These are phyloP conservation scores for Phyllosticta capitalensis DNA, from an alignment of 2,329 filamentous ascomycete species.

Conservation along the genomic window DNA sequence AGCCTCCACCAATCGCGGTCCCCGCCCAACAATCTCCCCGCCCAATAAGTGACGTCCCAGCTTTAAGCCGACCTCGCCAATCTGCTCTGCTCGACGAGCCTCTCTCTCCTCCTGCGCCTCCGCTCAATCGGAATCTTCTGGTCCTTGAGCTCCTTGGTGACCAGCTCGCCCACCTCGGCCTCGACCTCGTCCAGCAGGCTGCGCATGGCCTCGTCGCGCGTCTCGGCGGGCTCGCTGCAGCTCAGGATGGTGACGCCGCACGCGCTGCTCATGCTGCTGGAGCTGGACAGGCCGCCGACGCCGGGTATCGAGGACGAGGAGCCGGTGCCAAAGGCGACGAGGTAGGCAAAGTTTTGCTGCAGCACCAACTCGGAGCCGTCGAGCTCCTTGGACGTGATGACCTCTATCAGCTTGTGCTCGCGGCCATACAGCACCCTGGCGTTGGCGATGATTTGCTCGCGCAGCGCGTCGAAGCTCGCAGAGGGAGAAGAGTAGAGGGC, in stretches of 20 bases:
- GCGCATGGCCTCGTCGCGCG: slow-evolving; percentile 10
- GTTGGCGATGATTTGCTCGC: slow-evolving; percentile 8
- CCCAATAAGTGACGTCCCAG: background rate
- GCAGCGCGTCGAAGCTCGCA: background rate
- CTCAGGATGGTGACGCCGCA: slow-evolving; percentile 4
- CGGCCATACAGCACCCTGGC: slow-evolving; percentile 6
- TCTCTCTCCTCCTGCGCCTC: slow-evolving; percentile 6
- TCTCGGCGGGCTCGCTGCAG: slow-evolving; percentile 9
- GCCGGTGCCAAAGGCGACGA: slow-evolving; percentile 5
- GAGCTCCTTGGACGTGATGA: slow-evolving; percentile 9
- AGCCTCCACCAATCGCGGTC: background rate
- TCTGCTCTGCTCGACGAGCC: slow-evolving; percentile 9
- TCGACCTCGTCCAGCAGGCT: slow-evolving; percentile 10
- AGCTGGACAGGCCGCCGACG: background rate
- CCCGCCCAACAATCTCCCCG: background rate
- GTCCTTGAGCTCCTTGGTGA: slow-evolving; percentile 11
- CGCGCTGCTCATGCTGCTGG: background rate
- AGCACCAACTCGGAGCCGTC: slow-evolving; percentile 10
- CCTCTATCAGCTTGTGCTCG: slow-evolving; percentile 10
- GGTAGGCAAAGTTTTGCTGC: slow-evolving; percentile 9
- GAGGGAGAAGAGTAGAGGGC: background rate
- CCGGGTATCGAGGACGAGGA: background rate
- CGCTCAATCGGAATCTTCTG: slow-evolving; percentile 10
- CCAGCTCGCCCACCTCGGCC: slow-evolving; percentile 10
- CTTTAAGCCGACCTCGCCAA: slow-evolving; percentile 4